phyloP scores from a whole-genome alignment of 108 stramenopile species.

The Parietichytrium sp. region DNA sequence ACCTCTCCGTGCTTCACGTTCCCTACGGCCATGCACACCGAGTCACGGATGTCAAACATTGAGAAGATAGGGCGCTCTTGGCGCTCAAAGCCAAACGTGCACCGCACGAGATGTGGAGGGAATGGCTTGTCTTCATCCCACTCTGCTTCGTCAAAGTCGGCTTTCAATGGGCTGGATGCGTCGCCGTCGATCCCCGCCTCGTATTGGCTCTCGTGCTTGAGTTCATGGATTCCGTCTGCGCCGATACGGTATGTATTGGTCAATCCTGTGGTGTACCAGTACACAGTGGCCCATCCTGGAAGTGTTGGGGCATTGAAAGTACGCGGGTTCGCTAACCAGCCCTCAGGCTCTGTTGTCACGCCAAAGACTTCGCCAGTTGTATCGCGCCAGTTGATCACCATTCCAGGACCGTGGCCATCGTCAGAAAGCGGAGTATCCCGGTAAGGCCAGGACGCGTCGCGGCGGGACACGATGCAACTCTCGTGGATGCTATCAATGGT shows the following conservation, averaged over 20 bases:
- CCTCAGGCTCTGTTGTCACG: neutral
- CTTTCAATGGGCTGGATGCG: neutral
- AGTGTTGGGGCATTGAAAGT: neutral
- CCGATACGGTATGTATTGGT: neutral
- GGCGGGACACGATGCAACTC: neutral
- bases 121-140: neutral
- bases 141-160: neutral
- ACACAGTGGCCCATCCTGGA: neutral
- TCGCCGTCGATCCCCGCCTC: neutral
- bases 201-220: neutral
- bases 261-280: neutral
- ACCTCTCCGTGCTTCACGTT: neutral
- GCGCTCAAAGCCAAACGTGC: neutral
- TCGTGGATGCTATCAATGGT: neutral
- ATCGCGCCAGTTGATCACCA: neutral
- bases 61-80: neutral
- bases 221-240: neutral
- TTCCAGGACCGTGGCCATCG: neutral
- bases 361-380: neutral
- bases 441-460: neutral
- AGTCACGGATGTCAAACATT: neutral
- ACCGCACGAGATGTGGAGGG: neutral
- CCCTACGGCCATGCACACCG: neutral
- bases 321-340: neutral
- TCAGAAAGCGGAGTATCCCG: neutral